These are phyloP conservation scores for Apiotrichum akiyoshidainum DNA, from an alignment of 1,284 basidiomycete species.

Conservation along the genomic window DNA sequence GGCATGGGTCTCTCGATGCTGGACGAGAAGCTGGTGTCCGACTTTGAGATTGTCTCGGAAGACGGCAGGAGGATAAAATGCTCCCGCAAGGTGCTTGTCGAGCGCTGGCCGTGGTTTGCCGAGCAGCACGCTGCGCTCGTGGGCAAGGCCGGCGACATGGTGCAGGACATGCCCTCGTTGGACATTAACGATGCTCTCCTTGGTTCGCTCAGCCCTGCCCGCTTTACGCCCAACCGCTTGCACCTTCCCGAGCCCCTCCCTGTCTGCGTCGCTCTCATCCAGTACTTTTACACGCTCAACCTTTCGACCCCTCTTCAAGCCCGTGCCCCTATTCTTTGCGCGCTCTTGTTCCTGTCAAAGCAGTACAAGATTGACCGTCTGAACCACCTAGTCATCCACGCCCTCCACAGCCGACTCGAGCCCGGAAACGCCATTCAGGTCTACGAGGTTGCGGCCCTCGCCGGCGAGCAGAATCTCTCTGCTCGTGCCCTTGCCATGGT, in stretches of 20 bases:
- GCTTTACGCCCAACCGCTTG: constrained; percentile 62
- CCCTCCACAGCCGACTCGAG: constrained; percentile 81
- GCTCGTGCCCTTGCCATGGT: constrained; percentile 76
- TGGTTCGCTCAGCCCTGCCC: constrained; percentile 38
- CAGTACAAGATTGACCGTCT: constrained; percentile 78
- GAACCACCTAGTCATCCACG: constrained; percentile 75
- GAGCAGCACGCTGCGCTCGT: constrained; percentile 57
- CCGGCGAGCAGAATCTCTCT: constrained; percentile 80
- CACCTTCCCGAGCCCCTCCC: constrained; percentile 83
- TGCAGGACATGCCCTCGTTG: constrained; percentile 26
- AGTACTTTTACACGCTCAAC: constrained; percentile 85
- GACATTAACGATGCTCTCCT: constrained; percentile 43
- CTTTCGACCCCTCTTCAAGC: constrained; percentile 86
- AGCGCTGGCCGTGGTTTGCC: constrained; percentile 91
- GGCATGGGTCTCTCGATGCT: constrained; percentile 68
- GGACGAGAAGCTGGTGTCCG: constrained; percentile 69
- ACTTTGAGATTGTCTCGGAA: constrained; percentile 87
- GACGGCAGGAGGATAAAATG: constrained; percentile 80
- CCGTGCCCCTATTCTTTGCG: constrained; percentile 80
- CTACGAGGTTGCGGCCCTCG: constrained; percentile 88
- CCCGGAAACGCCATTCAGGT: constrained; percentile 81
- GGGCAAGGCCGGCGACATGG: constrained; percentile 21
- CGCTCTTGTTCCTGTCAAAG: constrained; percentile 76
- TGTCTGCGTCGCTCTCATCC: constrained; percentile 79
- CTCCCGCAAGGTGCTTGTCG: constrained; percentile 74